These are phyloP conservation scores for Mesotaenium endlicherianum DNA, from an alignment of 139 green algal genomes.

Conservation along the genomic window DNA sequence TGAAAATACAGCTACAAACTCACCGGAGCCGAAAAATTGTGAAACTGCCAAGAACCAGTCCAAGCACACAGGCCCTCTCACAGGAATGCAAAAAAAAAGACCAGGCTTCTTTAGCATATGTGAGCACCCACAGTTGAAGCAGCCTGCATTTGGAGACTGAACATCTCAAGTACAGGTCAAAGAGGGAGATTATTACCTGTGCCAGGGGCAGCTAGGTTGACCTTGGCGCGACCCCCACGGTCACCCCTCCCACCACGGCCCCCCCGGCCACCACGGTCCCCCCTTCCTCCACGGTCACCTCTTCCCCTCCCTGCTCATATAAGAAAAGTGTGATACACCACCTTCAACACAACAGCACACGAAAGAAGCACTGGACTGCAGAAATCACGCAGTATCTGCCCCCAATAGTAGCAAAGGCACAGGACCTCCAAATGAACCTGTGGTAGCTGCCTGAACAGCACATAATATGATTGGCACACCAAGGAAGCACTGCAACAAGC, in stretches of 20 bases:
- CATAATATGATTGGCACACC: neutral
- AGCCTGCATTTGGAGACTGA: too few relatives aligned
- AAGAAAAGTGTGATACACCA: too few relatives aligned
- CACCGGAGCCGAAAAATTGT: neutral
- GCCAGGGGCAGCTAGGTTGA: constrained; percentile 28
- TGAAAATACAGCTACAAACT: too few relatives aligned
- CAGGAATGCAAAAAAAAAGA: too few relatives aligned
- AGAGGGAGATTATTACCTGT: constrained; percentile 2
- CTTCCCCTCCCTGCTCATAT: too few relatives aligned
- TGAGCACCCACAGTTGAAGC: too few relatives aligned
- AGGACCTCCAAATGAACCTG: neutral
- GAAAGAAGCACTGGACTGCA: neutral
- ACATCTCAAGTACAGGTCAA: neutral
- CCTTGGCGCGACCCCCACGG: constrained; percentile 8
- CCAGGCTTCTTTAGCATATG: too few relatives aligned
- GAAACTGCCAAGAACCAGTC: neutral
- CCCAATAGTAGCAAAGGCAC: neutral
- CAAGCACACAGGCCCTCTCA: too few relatives aligned
- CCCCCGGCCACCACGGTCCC: neutral
- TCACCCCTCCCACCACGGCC: neutral
- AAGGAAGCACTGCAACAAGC: neutral
- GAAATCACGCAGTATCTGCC: neutral
- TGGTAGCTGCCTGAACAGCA: neutral
- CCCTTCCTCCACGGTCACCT: neutral
- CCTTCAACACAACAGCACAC: neutral